Evolutionary conservation across 805 yeast genomes (phyloP), one percentile per base, ranked within the genome.

Genomic region (Sugiyamaella marilandica): DNA sequence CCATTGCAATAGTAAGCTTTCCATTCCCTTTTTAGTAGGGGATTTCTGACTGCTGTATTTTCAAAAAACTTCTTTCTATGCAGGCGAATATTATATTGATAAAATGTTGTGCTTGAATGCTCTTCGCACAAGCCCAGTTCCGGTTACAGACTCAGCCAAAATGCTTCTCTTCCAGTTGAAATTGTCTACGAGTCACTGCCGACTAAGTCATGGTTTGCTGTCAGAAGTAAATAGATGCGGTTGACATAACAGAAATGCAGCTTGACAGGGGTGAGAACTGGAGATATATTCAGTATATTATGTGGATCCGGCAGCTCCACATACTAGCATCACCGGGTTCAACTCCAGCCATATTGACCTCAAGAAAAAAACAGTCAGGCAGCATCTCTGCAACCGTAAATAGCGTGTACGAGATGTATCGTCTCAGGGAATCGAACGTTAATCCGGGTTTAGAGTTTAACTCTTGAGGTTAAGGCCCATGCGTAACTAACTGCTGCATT

Each of bases 141-240:
- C 51, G 3, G 14, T 5, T 13, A 43, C 43, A 10, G 52, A 41
- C 24, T 49, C 52, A 41, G 43, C 24, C 2, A 49, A n/a, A n/a
- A 18, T 10, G 47, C 47, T 10, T 48, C 52, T 33, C 52, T 47
- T n/a, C 52, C 52, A 10, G 48, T 49, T 11, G 47, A 49, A 26
- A 49, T 49, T 11, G 35, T 32, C 24, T 49, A 43, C 14, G 26
- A 21, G 35, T 43, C 9, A 14, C 33, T 43, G 2, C 47, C 46
- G 43, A 41, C 52, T 7, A 49, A 35, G 34, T 43, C 52, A 24
- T 49, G 52, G 43, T 49, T 48, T 18, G 52, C 52, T 21, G 52
- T 49, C 52, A 47, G 43, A 49, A 19, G 19, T 49, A 49, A 10
- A 44, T 34, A 10, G 52, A 49, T 5, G 52, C 47, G 4, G 47